Conservation (phyloP, 1,284 basidiomycete species). For the Pisolithus thermaeus region DNA sequence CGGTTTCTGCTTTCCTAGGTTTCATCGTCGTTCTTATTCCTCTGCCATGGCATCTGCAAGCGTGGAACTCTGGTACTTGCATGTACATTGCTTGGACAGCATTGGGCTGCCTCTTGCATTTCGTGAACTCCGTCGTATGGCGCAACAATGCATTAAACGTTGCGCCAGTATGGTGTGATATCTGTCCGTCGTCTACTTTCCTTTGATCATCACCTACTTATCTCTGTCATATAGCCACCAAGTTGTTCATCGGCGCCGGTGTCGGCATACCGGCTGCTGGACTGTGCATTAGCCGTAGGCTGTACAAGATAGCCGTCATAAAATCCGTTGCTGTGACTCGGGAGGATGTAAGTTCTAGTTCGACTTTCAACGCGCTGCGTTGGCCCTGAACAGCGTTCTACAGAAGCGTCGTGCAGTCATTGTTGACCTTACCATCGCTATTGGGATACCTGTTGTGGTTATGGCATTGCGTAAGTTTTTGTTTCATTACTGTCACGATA, state of each 20-base stretch:
- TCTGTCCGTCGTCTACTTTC: constrained; percentile 27
- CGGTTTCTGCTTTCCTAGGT: background rate
- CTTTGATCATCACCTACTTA: background rate
- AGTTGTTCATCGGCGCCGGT: constrained; percentile 24
- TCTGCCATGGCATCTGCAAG: constrained; percentile 4
- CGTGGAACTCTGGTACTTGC: constrained; percentile 54
- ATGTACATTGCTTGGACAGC: constrained; percentile 51
- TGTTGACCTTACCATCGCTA: background rate
- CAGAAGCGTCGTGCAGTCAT: constrained; percentile 5
- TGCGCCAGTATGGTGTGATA: constrained; percentile 47
- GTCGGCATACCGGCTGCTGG: constrained; percentile 36
- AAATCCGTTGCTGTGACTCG: constrained; percentile 17
- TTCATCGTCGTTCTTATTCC: constrained; percentile 1
- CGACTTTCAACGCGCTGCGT: no score
- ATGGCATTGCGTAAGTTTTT: constrained; percentile 3
- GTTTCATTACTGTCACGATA: background rate
- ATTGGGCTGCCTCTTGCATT: constrained; percentile 36
- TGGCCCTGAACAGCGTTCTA: no score
- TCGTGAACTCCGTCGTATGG: constrained; percentile 57
- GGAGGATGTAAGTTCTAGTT: constrained; percentile 22
- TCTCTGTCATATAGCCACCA: constrained; percentile 8
- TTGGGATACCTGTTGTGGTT: constrained; percentile 1
- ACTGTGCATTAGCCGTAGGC: constrained; percentile 39
- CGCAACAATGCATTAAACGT: constrained; percentile 31
- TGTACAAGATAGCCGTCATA: constrained; percentile 32